Conservation (phyloP, 169 alveolate species). For the Plasmodium fragile region DNA sequence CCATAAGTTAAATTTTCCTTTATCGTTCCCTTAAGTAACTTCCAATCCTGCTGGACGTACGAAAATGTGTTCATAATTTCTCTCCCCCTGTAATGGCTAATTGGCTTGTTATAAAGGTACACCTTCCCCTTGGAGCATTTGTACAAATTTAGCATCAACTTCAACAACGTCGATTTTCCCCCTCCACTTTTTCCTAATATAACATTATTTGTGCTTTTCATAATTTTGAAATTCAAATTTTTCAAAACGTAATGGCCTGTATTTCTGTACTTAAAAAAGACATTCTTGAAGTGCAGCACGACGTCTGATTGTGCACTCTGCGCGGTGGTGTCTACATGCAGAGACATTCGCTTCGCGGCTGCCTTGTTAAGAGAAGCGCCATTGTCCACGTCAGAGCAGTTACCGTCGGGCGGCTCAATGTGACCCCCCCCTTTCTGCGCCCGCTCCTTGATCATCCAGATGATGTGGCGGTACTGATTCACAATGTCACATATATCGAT, state of each 20-base stretch:
- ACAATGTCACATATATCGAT: conserved; percentile 46
- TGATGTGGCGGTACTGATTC: conserved; percentile 11
- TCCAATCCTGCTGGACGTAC: conserved; percentile 48
- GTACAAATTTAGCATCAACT: conserved; percentile 45
- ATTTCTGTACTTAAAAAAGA: conserved; percentile 20
- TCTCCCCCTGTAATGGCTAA: conserved; percentile 10
- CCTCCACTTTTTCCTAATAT: conserved; percentile 62
- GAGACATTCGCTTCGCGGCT: not conserved
- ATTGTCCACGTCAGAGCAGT: not conserved
- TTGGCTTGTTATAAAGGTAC: conserved; percentile 35
- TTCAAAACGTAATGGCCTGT: conserved; percentile 18
- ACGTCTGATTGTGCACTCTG: not conserved
- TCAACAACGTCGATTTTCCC: conserved; percentile 45
- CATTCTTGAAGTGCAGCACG: conserved; percentile 15
- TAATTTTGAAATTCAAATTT: conserved; percentile 47
- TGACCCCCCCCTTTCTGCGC: not conserved
- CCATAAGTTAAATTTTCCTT: conserved; percentile 50
- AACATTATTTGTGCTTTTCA: conserved; percentile 32
- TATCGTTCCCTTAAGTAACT: conserved; percentile 43
- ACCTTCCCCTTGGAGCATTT: conserved; percentile 49
- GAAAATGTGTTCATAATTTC: conserved; percentile 28
- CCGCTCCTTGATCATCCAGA: not conserved
- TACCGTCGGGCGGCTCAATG: not conserved
- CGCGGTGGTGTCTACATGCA: not conserved
- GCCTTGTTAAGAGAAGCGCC: not conserved